Evolutionary conservation across 805 yeast genomes (phyloP).

Genomic region (Candida ortonii): DNA sequence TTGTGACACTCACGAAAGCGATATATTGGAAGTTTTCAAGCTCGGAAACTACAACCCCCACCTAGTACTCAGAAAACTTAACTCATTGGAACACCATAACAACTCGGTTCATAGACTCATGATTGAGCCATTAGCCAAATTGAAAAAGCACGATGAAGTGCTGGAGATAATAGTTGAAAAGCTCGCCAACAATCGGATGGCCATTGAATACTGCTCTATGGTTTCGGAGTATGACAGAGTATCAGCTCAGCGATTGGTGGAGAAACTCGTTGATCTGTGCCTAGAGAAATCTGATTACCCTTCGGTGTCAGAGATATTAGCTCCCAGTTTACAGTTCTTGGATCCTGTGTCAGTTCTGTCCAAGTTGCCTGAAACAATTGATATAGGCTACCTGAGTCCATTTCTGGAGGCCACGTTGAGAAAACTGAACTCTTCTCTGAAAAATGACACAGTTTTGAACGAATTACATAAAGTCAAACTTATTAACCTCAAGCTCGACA

Average conservation of each 20-base stretch:
- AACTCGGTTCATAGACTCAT: conserved; percentile 39
- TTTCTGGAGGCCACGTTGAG: conserved; percentile 48
- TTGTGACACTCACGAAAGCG: conserved; percentile 24
- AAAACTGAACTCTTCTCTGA: conserved; percentile 37
- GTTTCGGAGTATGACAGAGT: conserved; percentile 38
- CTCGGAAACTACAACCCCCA: conserved; percentile 39
- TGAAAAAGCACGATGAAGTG: conserved; percentile 61
- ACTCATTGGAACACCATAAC: conserved; percentile 15
- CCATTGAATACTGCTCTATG: conserved; percentile 58
- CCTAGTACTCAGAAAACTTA: conserved; percentile 26
- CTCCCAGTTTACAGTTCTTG: conserved; percentile 23
- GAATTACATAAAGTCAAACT: conserved; percentile 55
- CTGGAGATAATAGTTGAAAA: conserved; percentile 59
- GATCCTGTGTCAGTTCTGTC: conserved; percentile 40
- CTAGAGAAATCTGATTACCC: conserved; percentile 18
- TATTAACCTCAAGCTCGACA: conserved; percentile 39
- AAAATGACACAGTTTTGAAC: conserved; percentile 40
- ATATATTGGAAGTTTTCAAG: conserved; percentile 36
- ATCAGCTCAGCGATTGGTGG: conserved; percentile 45
- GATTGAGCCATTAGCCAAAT: conserved; percentile 54
- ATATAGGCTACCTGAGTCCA: conserved; percentile 39
- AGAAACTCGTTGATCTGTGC: conserved; percentile 45
- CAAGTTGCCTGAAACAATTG: conserved; percentile 49
- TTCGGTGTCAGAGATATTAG: conserved; percentile 31
- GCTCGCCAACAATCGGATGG: conserved; percentile 52